phyloP scores from a whole-genome alignment of 225 moss, liverwort and hornwort genomes.

The Polytrichum formosum region DNA sequence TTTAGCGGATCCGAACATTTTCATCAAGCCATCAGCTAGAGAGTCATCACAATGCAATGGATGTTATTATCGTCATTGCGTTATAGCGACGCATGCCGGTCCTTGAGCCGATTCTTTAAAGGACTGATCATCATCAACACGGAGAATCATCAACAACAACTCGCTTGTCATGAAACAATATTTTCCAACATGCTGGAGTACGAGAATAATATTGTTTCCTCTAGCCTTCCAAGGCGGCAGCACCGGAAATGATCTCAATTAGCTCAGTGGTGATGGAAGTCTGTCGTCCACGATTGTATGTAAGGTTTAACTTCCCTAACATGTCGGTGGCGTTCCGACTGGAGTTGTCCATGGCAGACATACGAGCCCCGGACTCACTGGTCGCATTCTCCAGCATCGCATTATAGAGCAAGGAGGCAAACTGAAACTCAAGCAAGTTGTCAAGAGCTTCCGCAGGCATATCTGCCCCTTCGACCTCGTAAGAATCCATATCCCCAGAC shows the following conservation, averaged over 20 bases:
- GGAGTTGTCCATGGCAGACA: constrained; percentile 68
- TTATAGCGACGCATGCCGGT: no score
- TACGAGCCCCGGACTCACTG: constrained; percentile 37
- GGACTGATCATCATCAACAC: no score
- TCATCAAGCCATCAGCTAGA: no score
- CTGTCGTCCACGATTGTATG: constrained; percentile 54
- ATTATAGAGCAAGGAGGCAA: constrained; percentile 43
- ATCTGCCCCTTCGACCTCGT: constrained; percentile 48
- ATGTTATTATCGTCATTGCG: no score
- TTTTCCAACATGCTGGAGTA: no score
- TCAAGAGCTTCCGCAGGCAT: constrained; percentile 19
- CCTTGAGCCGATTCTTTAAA: no score
- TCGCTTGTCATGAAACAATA: no score
- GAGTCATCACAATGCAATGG: no score
- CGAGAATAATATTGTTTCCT: no score
- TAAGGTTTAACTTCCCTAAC: constrained; percentile 33
- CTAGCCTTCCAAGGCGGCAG: constrained; percentile 54
- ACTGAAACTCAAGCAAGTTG: constrained; percentile 42
- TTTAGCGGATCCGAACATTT: no score
- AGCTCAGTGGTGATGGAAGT: constrained; percentile 58
- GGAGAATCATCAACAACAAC: no score
- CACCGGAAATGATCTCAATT: constrained; percentile 63
- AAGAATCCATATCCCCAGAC: constrained; percentile 22
- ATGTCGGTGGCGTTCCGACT: constrained; percentile 46
- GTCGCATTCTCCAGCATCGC: constrained; percentile 56